Percentiles rank a stretch among this genome's conserved stretches.
Evolutionary conservation across 306 rosid genomes (phyloP).

Genomic region (Cyamopsis tetragonoloba): DNA sequence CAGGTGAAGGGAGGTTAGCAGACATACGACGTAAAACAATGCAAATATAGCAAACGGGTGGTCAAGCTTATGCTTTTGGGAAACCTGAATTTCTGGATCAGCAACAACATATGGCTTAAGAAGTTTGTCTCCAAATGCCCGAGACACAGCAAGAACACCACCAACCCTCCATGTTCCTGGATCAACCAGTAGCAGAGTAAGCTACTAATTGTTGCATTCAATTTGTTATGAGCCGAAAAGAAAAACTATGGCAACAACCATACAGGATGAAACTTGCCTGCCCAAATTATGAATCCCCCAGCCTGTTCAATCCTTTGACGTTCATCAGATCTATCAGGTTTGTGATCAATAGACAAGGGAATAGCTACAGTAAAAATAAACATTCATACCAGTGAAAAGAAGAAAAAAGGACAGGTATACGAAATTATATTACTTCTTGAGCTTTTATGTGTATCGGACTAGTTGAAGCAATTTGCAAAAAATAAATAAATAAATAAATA

Average conservation of each 20-base stretch:
- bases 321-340: constrained; percentile 88
- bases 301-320: constrained; percentile 82
- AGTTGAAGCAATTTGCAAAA: neutral
- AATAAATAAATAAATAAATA: too few species aligned
- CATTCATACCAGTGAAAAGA: constrained; percentile 1
- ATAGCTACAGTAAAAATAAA: constrained; percentile 49
- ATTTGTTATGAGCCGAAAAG: neutral
- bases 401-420: neutral
- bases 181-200: constrained; percentile 22
- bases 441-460: neutral
- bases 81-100: constrained; percentile 89
- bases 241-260: neutral
- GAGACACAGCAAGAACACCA: constrained; percentile 93
- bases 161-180: constrained; percentile 95
- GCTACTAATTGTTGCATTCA: neutral
- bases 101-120: constrained; percentile 84
- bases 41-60: constrained; percentile 15
- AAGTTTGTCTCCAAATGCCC: constrained; percentile 88
- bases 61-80: constrained; percentile 1
- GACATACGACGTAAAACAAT: neutral
- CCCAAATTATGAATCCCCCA: constrained; percentile 88
- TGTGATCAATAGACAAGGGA: constrained; percentile 81
- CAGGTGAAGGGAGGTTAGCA: constrained; percentile 22
- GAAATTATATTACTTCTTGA: neutral
- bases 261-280: constrained; percentile 47